phyloP scores from a whole-genome alignment of 2,329 filamentous ascomycete genomes.

The Pseudogymnoascus sp. region DNA sequence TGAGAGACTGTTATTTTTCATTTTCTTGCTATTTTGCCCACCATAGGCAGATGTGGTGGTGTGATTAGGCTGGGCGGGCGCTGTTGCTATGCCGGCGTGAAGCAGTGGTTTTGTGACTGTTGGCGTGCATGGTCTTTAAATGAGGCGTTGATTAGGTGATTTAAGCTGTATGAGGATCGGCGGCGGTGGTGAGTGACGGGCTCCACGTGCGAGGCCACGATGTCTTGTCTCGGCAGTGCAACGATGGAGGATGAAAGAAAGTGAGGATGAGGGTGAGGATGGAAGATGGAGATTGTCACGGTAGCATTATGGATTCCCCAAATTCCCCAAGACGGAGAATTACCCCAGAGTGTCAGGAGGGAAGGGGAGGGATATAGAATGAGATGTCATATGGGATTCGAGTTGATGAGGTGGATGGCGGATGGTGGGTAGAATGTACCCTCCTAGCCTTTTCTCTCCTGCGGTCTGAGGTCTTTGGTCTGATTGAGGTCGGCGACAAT shows the following conservation, averaged over 20 bases:
- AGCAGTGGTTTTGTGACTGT: neutral
- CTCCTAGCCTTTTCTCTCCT: too few relatives aligned
- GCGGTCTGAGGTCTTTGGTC: too few relatives aligned
- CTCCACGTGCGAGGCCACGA: neutral
- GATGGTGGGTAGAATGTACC: too few relatives aligned
- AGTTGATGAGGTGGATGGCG: neutral
- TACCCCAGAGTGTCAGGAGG: neutral
- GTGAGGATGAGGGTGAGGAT: neutral
- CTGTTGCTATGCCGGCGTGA: neutral
- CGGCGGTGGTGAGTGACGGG: neutral
- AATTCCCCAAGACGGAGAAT: neutral
- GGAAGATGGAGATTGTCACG: neutral
- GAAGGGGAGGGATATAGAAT: neutral
- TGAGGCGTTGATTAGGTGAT: slow-evolving; percentile 3
- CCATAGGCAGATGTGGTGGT: neutral
- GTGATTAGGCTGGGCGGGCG: neutral
- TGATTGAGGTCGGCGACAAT: neutral
- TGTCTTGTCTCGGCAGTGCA: neutral
- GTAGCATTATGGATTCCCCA: neutral
- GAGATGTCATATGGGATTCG: neutral
- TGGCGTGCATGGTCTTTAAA: neutral
- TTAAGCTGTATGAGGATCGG: slow-evolving; percentile 2
- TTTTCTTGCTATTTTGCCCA: neutral
- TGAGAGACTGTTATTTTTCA: neutral
- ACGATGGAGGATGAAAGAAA: neutral